phyloP scores from a whole-genome alignment of 1,284 basidiomycete genomes.

The Ceratobasidium sp. region DNA sequence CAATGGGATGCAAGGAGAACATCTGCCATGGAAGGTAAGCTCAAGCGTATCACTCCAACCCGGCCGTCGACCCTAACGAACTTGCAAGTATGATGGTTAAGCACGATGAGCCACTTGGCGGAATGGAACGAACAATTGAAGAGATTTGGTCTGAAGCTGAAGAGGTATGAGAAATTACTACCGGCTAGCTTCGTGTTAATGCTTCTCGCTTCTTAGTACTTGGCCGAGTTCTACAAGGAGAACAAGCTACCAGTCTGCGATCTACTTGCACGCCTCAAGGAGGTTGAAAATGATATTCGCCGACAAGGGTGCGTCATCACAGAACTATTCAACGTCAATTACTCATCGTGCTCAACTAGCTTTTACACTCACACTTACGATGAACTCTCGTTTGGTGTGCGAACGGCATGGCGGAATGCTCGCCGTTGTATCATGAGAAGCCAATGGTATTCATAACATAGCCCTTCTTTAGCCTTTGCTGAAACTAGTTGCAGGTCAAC shows the following conservation, averaged over 20 bases:
- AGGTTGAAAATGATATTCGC: slow-evolving; percentile 30
- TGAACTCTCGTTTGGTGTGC: slow-evolving; percentile 29
- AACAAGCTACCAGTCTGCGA: slow-evolving; percentile 34
- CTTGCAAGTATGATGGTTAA: slow-evolving; percentile 41
- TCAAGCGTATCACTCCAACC: not conserved
- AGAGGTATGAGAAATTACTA: slow-evolving; percentile 5
- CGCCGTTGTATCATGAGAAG: slow-evolving; percentile 35
- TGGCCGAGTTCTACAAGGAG: slow-evolving; percentile 34
- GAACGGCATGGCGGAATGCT: slow-evolving; percentile 35
- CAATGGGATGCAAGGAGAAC: slow-evolving; percentile 36
- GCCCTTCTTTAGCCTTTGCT: not conserved
- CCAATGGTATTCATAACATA: slow-evolving; percentile 12
- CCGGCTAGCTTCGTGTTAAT: not conserved
- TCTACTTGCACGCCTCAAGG: slow-evolving; percentile 18
- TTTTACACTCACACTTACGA: slow-evolving; percentile 36
- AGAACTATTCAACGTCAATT: not conserved
- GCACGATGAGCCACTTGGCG: slow-evolving; percentile 31
- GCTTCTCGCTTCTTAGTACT: not conserved
- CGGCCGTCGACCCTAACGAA: not conserved
- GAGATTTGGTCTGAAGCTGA: slow-evolving; percentile 31
- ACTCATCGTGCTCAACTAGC: not conserved
- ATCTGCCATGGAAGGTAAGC: slow-evolving; percentile 36
- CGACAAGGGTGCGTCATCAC: slow-evolving; percentile 8
- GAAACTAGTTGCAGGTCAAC: slow-evolving; percentile 13
- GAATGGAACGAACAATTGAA: slow-evolving; percentile 26